Evolutionary conservation across 371 early-diverging fungal genomes (phyloP).

Genomic region (Mortierella sp.): DNA sequence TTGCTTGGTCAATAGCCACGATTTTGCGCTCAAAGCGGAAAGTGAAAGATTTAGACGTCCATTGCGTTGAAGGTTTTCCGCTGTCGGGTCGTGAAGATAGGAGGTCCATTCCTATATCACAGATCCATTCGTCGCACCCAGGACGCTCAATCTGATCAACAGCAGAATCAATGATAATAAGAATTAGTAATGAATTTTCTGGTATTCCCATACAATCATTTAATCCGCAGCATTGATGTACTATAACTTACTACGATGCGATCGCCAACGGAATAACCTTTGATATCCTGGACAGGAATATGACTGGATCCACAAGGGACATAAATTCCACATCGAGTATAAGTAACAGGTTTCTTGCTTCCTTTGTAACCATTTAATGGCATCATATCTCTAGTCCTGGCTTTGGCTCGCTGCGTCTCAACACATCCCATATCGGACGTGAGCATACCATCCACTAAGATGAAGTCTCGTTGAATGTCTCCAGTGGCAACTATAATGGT

Average conservation of each 20-base stretch:
- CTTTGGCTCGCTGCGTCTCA: slow-evolving; percentile 39
- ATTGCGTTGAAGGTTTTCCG: slow-evolving; percentile 24
- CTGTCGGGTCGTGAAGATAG: slow-evolving; percentile 35
- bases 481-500: slow-evolving; percentile 50
- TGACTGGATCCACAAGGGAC: slow-evolving; percentile 34
- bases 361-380: slow-evolving; percentile 51
- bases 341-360: slow-evolving; percentile 35
- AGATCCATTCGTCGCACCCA: slow-evolving; percentile 46
- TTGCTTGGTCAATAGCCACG: slow-evolving; percentile 39
- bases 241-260: slow-evolving; percentile 37
- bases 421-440: slow-evolving; percentile 43
- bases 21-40: slow-evolving; percentile 53
- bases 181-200: background rate
- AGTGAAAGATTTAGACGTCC: slow-evolving; percentile 40
- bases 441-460: slow-evolving; percentile 51
- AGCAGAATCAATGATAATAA: background rate
- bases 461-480: slow-evolving; percentile 45
- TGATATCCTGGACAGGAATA: slow-evolving; percentile 39
- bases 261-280: slow-evolving; percentile 47
- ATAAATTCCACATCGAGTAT: slow-evolving; percentile 21
- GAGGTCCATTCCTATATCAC: slow-evolving; percentile 44
- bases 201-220: background rate
- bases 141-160: slow-evolving; percentile 44
- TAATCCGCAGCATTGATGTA: background rate
- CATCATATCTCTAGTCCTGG: slow-evolving; percentile 47